Conservation (phyloP, 176 grass and related monocot species). For the Coix lacrymajobi region DNA sequence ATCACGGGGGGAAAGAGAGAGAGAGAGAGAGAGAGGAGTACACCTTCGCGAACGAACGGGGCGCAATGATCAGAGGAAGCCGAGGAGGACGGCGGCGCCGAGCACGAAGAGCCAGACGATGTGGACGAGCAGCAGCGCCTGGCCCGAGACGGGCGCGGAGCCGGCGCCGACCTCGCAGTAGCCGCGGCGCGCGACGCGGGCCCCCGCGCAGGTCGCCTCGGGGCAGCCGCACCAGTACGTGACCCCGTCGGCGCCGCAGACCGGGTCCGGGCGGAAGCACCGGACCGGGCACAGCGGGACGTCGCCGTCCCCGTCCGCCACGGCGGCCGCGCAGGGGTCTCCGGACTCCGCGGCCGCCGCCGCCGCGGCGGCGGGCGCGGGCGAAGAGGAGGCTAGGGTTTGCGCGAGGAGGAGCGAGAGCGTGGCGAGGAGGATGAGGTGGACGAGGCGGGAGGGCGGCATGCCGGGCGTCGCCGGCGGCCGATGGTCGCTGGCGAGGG, state of each 20-base stretch:
- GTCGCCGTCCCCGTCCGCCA: conserved; percentile 27
- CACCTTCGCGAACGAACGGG: neutral
- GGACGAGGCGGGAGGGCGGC: conserved; percentile 11
- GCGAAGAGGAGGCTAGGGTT: conserved; percentile 43
- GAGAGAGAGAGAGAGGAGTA: too few species aligned
- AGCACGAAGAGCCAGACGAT: conserved; percentile 94
- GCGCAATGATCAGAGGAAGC: conserved; percentile 59
- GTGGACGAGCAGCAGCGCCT: conserved; percentile 82
- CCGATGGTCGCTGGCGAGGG: conserved; percentile 30
- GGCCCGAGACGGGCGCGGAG: conserved; percentile 60
- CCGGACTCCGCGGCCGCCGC: conserved; percentile 8
- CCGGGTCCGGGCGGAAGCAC: conserved; percentile 83
- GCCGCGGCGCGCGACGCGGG: conserved; percentile 55
- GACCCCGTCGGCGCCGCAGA: conserved; percentile 72
- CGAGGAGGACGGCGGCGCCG: conserved; percentile 75
- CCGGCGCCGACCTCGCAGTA: conserved; percentile 78
- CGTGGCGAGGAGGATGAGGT: conserved; percentile 23
- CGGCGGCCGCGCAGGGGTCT: conserved; percentile 37
- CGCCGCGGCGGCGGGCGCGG: neutral
- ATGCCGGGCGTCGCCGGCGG: conserved; percentile 39
- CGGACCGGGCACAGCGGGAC: conserved; percentile 49
- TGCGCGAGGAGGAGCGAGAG: conserved; percentile 35
- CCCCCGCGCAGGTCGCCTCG: conserved; percentile 77
- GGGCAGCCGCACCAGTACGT: conserved; percentile 90
- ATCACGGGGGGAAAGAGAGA: too few species aligned